Percentiles rank a stretch among this genome's conserved stretches.
phyloP scores from a whole-genome alignment of 225 moss, liverwort and hornwort genomes.

The Antitrichia curtipendula region DNA sequence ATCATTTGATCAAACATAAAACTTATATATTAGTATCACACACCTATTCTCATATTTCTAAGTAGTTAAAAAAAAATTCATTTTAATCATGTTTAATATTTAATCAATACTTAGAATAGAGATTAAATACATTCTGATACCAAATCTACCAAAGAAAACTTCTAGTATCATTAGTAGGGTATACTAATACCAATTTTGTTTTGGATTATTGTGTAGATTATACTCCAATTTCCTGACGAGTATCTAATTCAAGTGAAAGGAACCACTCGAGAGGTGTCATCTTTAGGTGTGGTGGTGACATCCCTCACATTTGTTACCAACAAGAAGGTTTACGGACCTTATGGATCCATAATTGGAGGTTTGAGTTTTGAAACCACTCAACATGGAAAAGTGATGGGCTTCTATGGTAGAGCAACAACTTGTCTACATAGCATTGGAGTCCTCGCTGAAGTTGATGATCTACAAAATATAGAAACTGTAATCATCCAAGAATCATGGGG shows the following conservation, averaged over 20 bases:
- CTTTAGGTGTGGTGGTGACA: background rate
- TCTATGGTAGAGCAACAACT: background rate
- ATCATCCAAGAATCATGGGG: background rate
- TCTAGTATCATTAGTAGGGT: rapidly evolving
- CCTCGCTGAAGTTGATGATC: background rate
- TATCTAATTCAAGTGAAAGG: background rate
- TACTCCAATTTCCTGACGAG: background rate
- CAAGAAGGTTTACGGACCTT: background rate
- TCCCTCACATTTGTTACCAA: background rate
- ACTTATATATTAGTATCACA: too few relatives aligned
- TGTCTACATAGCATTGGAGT: background rate
- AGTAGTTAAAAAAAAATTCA: too few relatives aligned
- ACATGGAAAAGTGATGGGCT: background rate
- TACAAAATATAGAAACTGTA: background rate
- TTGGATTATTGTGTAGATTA: background rate
- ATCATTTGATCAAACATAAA: background rate
- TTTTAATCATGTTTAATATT: too few relatives aligned
- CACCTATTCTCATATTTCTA: rapidly evolving
- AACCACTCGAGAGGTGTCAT: background rate
- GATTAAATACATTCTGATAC: background rate
- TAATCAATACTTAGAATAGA: too few relatives aligned
- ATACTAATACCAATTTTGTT: background rate
- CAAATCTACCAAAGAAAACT: background rate
- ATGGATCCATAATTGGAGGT: background rate
- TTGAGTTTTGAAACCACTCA: background rate